Conservation (phyloP, 305 asterid genomes). For the Stenogyne calaminthoides region DNA sequence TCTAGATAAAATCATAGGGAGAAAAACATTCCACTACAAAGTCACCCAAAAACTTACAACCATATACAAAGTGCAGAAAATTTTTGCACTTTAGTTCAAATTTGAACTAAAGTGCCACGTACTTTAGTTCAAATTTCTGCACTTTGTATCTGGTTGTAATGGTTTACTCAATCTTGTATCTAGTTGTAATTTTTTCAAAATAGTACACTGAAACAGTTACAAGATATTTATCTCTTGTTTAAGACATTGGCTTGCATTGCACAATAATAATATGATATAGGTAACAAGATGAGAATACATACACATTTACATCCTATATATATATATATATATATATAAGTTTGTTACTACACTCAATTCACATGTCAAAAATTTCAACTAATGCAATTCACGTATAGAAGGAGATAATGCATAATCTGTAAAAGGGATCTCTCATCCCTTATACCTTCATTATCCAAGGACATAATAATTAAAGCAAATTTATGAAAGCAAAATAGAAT, state of each 20-base stretch:
- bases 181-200: too few relatives aligned
- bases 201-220: background rate
- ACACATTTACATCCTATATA: background rate
- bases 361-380: background rate
- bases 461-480: background rate
- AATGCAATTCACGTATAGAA: background rate
- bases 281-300: background rate
- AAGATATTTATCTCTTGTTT: background rate
- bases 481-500: background rate
- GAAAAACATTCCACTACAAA: too few relatives aligned
- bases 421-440: background rate
- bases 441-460: background rate
- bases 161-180: too few relatives aligned
- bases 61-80: too few relatives aligned
- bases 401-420: background rate
- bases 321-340: background rate
- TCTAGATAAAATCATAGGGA: too few relatives aligned
- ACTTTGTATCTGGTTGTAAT: too few relatives aligned
- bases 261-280: background rate
- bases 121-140: too few relatives aligned
- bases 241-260: background rate
- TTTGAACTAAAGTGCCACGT: too few relatives aligned
- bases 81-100: too few relatives aligned
- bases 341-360: background rate
- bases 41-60: too few relatives aligned